Evolutionary conservation across 257 asterid genomes (phyloP).

Genomic region (Plantago ovata): DNA sequence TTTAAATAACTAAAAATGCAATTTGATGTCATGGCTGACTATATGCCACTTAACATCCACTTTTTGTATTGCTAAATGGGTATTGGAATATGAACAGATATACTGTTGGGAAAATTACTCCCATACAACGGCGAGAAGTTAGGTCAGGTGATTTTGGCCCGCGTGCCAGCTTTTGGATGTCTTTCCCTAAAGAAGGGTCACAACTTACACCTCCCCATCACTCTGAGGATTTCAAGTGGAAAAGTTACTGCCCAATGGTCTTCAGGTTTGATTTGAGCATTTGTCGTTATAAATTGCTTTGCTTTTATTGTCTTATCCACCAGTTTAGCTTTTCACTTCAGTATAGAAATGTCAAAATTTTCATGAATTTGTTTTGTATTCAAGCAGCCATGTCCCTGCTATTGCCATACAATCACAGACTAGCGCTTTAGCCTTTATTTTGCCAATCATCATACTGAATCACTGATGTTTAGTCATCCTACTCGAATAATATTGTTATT

Average conservation of each 20-base stretch:
- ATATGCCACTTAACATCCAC: constrained; percentile 1
- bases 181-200: constrained; percentile 86
- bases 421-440: too few species aligned
- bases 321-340: too few species aligned
- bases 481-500: too few species aligned
- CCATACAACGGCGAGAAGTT: constrained; percentile 92
- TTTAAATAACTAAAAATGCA: neutral
- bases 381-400: too few species aligned
- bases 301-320: too few species aligned
- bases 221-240: constrained; percentile 98
- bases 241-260: constrained; percentile 98
- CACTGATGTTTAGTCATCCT: too few species aligned
- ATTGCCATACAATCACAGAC: too few species aligned
- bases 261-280: constrained; percentile 91
- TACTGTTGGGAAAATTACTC: constrained; percentile 96
- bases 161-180: constrained; percentile 95
- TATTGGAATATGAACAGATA: constrained; percentile 51
- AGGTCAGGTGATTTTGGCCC: constrained; percentile 80
- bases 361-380: too few species aligned
- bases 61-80: constrained; percentile 22
- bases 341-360: too few species aligned
- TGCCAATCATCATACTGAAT: too few species aligned
- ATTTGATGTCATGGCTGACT: constrained; percentile 1
- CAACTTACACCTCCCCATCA: constrained; percentile 89
- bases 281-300: too few species aligned